Percentiles rank a stretch among this genome's conserved stretches.
These are phyloP conservation scores for Chlamydomonas sphaeroides DNA, from an alignment of 139 green algal species.

Conservation along the genomic window DNA sequence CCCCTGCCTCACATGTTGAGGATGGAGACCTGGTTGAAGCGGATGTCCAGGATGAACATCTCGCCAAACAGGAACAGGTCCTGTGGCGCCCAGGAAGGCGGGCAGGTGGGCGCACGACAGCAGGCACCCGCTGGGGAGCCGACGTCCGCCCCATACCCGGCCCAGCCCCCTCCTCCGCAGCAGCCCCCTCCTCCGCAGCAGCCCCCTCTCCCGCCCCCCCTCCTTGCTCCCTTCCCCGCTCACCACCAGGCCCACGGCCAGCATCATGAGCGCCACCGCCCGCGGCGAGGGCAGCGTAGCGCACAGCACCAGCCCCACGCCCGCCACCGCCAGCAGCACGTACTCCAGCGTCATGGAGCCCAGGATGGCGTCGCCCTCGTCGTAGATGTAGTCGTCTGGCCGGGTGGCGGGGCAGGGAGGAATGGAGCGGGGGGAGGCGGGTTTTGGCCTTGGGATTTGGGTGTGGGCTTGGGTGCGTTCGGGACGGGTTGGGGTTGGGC, in stretches of 20 bases:
- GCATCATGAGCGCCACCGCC: constrained; percentile 35
- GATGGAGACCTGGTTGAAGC: constrained; percentile 36
- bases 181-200: no score
- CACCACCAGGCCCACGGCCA: constrained; percentile 20
- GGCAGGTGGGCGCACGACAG: no score
- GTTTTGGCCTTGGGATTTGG: no score
- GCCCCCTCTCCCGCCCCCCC: no score
- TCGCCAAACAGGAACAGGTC: constrained; percentile 42
- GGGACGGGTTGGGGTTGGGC: background rate
- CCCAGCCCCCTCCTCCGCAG: no score
- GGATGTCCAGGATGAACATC: constrained; percentile 44
- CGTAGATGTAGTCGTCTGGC: constrained; percentile 35
- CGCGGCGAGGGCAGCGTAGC: constrained; percentile 26
- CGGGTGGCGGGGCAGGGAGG: background rate
- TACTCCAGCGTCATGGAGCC: constrained; percentile 11
- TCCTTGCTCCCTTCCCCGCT: no score
- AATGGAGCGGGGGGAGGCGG: background rate
- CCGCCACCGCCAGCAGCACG: constrained; percentile 25
- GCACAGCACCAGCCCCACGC: constrained; percentile 26
- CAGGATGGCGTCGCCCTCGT: constrained; percentile 22
- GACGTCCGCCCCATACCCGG: no score
- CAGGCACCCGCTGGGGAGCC: no score
- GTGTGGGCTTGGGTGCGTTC: background rate
- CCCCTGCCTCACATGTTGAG: constrained; percentile 42
- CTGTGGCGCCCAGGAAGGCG: no score